Evolutionary conservation across 169 alveolate genomes (phyloP), one percentile per base, ranked within the genome.

Genomic region (Fabrea salina): DNA sequence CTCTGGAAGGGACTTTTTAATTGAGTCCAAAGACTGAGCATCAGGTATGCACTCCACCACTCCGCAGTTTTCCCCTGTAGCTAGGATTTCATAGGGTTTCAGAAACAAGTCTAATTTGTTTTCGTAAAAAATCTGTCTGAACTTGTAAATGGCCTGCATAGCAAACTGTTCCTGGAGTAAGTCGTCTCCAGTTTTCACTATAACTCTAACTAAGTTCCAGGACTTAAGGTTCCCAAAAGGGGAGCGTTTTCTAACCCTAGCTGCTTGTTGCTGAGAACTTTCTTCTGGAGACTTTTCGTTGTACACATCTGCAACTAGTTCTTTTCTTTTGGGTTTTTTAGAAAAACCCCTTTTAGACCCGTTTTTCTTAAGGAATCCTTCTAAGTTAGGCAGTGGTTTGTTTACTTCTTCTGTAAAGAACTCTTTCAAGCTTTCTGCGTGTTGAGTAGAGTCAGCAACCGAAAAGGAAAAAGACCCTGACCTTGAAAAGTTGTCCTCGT

Each of bases 21-120:
- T 88, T 53, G 85, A 86, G 56, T 96, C 98, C 2, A 96, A 64
- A 54, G 97, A 90, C n/a, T 75, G 76, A 16, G 95, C 83, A 75
- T 92, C 88, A 4, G 95, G 95, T 30, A 96, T 82, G 61, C 85
- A 86, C 67, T 95, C 98, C 7, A 96, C 87, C 1, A 91, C 76
- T 16, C 99, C 99, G 8, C 97, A 97, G n/a, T 66, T n/a, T 16
- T 35, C n/a, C n/a, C 80, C 30, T 4, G 56, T 64, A 13, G 95
- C 94, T 50, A 89, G 75, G 67, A 90, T 89, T 39, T 85, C 86
- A 74, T 92, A 66, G 5, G 51, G 22, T 22, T 8, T 5, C 6
- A 66, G 30, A 0, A 6, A 37, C 5, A 66, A 11, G 7, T 66
- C n/a, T n/a, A 66, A 27, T 41, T 27, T 8, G 4, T 66, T n/a